Evolutionary conservation across 768 basidiomycete species (phyloP), one percentile per base, ranked within the genome.

Genomic region (Trametes maxima): DNA sequence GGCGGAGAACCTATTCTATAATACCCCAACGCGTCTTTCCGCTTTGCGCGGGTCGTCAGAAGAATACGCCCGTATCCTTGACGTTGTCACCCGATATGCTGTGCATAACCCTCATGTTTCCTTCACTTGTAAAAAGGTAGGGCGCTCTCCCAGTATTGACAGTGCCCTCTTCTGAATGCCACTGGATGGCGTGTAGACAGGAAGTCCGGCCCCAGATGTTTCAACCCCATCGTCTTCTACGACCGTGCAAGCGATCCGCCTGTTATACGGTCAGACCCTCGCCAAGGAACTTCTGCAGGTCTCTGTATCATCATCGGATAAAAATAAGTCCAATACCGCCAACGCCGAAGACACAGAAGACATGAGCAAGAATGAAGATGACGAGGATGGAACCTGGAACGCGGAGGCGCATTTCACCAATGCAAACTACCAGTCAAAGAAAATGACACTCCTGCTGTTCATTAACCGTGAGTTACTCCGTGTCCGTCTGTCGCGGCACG

Each of bases 1-100:
- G 95, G 94, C 95, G 24, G 94, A 98, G 74, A 92, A 98, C 70
- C 78, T 99, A 28, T 99, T 99, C 71, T 95, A 92, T 74, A 97
- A 96, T 65, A 92, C 87, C 0, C 94, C 95, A 0, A 86, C 89
- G 2, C 89, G 97, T 47, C 82, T 95, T 22, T 86, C 92, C 3
- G 90, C 95, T 1, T 80, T 98, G 56, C 86, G 90, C 37, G 89
- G 86, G 58, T 76, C 88, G 3, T 90, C 94, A 2, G 96, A 98
- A 66, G 97, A 99, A 70, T 98, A 96, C 73, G 82, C 86, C 5
- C 84, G 92, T 36, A 94, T 98, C 44, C 80, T 98, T 2, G 93
- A 96, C 63, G 92, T 98, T 11, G 80, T 98, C 25, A 92, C 92
- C 2, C 91, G 89, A 63, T 99, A 99, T 70, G 94, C 97, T 0